Percentiles rank a stretch among this genome's conserved stretches.
Evolutionary conservation across 345 rosid species (phyloP).

Genomic region (Syzygium grande): DNA sequence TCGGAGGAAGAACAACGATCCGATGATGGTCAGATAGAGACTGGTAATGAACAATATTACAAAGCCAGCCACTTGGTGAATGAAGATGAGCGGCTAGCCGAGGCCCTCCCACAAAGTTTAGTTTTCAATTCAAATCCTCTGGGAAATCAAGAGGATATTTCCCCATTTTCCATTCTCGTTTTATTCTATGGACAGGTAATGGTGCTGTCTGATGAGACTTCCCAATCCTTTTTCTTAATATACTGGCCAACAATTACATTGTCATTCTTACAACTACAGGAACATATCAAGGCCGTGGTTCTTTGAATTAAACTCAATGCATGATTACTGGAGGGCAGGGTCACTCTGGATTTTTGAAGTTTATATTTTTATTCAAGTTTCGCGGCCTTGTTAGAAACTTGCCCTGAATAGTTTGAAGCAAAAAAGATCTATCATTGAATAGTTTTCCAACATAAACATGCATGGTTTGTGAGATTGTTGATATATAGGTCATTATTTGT

Average conservation of each 20-base stretch:
- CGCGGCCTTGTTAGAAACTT: not conserved
- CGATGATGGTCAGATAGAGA: not conserved
- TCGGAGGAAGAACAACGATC: not conserved
- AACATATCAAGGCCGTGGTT: no score
- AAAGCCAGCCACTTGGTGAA: not conserved
- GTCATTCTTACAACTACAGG: not conserved
- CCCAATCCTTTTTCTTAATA: not conserved
- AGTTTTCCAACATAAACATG: not conserved
- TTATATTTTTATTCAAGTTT: not conserved
- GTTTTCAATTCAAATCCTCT: conserved; percentile 38
- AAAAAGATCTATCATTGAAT: not conserved
- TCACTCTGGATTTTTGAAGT: not conserved
- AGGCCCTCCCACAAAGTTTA: conserved; percentile 70
- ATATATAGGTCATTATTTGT: not conserved
- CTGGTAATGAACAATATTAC: not conserved
- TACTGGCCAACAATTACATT: not conserved
- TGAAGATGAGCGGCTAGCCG: conserved; percentile 28
- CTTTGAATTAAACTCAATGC: not conserved
- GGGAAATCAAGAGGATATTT: conserved; percentile 26
- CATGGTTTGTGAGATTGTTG: not conserved
- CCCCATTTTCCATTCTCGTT: conserved; percentile 36
- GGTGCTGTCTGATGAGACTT: not conserved
- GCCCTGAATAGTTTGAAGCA: not conserved
- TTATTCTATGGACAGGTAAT: conserved; percentile 50
- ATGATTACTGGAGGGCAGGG: not conserved